Conservation (phyloP, 768 basidiomycete genomes). For the Pleurotus giganteus region DNA sequence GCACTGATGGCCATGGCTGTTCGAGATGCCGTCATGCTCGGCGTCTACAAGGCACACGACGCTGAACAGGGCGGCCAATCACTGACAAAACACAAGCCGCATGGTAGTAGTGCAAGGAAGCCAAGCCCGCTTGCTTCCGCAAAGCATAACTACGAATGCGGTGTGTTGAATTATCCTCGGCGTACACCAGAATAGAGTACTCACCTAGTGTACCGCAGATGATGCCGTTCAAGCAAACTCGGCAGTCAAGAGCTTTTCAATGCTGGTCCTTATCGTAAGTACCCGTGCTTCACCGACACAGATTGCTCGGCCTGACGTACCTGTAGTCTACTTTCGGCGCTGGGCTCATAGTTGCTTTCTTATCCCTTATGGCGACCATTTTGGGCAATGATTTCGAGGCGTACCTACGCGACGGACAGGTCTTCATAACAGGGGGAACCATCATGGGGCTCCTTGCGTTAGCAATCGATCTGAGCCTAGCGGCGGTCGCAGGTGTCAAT, state of each 20-base stretch:
- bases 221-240: background rate
- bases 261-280: conserved; percentile 3
- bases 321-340: background rate
- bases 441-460: background rate
- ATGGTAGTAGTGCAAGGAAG: too few species aligned
- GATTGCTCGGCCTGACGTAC: background rate
- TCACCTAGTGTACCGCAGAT: too few species aligned
- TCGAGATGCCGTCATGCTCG: too few species aligned
- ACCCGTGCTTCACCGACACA: too few species aligned
- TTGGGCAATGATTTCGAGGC: background rate
- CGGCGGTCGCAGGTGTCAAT: background rate
- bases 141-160: too few species aligned
- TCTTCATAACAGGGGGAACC: background rate
- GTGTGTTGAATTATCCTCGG: too few species aligned
- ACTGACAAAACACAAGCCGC: too few species aligned
- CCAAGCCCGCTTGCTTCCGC: too few species aligned
- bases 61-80: too few species aligned
- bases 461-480: background rate
- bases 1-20: too few species aligned
- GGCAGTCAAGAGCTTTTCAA: background rate
- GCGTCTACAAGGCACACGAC: too few species aligned
- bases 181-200: too few species aligned
- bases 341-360: conserved; percentile 29
- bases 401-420: background rate
- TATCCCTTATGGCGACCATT: conserved; percentile 1